Base-by-base conservation (phyloP, 2,329 filamentous ascomycete species). In the Sporothrix sp. region DNA sequence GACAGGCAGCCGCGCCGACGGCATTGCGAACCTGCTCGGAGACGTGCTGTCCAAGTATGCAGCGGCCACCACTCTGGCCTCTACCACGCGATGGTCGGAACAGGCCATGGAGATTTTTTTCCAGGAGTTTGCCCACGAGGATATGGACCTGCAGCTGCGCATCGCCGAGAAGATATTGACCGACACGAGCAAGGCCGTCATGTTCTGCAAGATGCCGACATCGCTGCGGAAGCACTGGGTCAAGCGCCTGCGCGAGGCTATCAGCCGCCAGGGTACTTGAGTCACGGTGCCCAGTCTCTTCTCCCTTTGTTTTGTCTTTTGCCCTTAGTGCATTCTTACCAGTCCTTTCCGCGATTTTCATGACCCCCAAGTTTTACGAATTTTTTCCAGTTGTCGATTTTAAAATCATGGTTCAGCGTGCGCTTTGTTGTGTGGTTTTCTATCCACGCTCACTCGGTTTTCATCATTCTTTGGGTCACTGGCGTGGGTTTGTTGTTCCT, bases 151-250 rank as follows among this genome's bases (percentile, higher is more conserved):
- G 51, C 77, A 80, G 65, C 66, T 81, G 35, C 77, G 75, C 61
- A 76, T 81, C 30, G 75, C 76, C 0, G 76, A 81, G 61, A 75
- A 75, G 54, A 71, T 76, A 1, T 66, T 81, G 23, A 71, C 74
- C n/a, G 74, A 79, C 56, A 73, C 79, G 55, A 75, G 73, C 59
- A 79, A 78, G 60, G 78, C 77, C 27, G 74, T 80, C 69, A 71
- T 80, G 37, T 81, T 80, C 56, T 78, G 76, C 66, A 80, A 80
- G 65, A 80, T 80, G 75, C 72, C 76, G 0, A 63, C 68, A 2
- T 60, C 62, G 10, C 62, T 81, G 54, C 67, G 76, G 43, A 68
- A 71, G 53, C 76, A 80, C 57, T 81, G 77, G 77, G 72, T 81
- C 2, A 72, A 69, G 58, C 64, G 72, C 50, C 63, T 78, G 50